Base-by-base conservation (phyloP, 192 early-diverging fungal species). In the Glomus cerebriforme region DNA sequence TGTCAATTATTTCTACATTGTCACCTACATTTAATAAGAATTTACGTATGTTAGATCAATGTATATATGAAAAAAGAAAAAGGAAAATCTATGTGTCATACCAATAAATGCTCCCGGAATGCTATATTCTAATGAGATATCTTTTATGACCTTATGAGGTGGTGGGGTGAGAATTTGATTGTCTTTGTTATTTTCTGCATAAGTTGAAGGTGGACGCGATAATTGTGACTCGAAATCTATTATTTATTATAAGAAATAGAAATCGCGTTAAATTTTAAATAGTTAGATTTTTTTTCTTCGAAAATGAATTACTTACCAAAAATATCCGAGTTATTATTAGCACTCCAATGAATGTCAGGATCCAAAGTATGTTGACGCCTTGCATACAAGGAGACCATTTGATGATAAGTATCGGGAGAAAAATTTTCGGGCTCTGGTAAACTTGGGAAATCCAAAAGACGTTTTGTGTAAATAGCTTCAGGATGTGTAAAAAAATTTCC, bases 341-440 rank as follows among this genome's bases (percentile, higher is more conserved):
- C 31, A 19, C n/a, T 34, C 22, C 31, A 32, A n/a, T 68, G 66
- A 37, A 34, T n/a, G n/a, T 68, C 34, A 35, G n/a, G 3, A 24
- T 37, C 66, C 32, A n/a, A 31, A 7, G 35, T n/a, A 39, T 68
- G 34, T 3, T 68, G 66, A 68, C 43, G 39, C 27, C 39, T 27
- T 49, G 69, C 37, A 49, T 13, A 71, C 2, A 31, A 31, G 15
- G 37, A 43, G 49, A 71, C 69, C 43, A 71, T 47, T 27, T 71
- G 22, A 71, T 71, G 43, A 45, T 31, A 71, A 29, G 69, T 49
- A 29, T 49, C 43, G 0, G 69, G 39, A 29, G 69, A 71, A 71
- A 71, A 71, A 71, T 71, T 71, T 47, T 47, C 43, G 3, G 69
- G 69, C n/a, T 71, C 43, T 4, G 69, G 69, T 47, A 71, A 49